Evolutionary conservation across 192 early-diverging fungal species (phyloP), one percentile per base, ranked within the genome.

Genomic region (Rhizoclosmatium sp.): DNA sequence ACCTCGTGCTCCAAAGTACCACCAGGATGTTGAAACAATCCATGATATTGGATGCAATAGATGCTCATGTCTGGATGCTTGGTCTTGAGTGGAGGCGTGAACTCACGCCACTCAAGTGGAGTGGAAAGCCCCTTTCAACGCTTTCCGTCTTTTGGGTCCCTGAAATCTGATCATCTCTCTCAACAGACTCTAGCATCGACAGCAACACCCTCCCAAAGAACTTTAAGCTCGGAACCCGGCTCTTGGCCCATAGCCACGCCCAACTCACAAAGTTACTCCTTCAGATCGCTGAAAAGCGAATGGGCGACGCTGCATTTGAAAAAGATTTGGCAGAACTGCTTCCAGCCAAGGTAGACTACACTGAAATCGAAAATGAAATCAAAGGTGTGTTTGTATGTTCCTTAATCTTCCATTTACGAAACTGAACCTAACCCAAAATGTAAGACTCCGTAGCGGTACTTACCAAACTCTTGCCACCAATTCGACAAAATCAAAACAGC

Each of bases 211-310:
- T 41, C 14, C 7, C 7, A 4, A 59, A 72, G 58, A 49, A 46
- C 58, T 42, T 59, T 7, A 44, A 59, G 64, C 45, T 77, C 4
- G 75, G 75, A 4, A 45, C 61, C 0, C 41, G 65, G 47, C 51
- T 77, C 4, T 9, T 77, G 23, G 75, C 75, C 12, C 65, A 65
- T 21, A 66, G 61, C 10, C 75, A 77, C 75, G 12, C 75, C 16
- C 75, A 77, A 68, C 4, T 77, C 47, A 68, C 65, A 4, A 49
- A 21, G 3, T 47, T 77, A 7, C 16, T 77, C 10, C 75, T 77
- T 77, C 61, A 65, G 49, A 23, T 77, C 31, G 75, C 49, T 21
- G 75, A 77, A 41, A 45, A 44, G 23, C 12, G 41, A 7, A 46
- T 12, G 2, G 39, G n/a, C 7, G 59, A 19, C 39, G 59, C 7